Evolutionary conservation across 1,284 basidiomycete genomes (phyloP), one percentile per base, ranked within the genome.

Genomic region (Volvariella surrecta): DNA sequence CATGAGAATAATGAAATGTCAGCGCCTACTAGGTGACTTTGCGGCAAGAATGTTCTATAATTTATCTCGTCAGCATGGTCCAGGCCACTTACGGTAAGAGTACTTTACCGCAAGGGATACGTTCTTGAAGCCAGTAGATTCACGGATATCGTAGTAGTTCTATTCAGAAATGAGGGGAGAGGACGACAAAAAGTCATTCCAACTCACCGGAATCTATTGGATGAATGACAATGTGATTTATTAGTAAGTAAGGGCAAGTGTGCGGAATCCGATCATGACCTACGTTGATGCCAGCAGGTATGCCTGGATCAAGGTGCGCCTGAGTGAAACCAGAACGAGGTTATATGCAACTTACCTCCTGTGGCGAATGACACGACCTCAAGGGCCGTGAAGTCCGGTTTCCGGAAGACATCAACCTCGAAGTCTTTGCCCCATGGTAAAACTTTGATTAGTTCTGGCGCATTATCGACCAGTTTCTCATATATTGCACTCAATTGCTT

Each of bases 301-400:
- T 89, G 24, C 86, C 86, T 78, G 17, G 9, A 35, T 16, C 18
- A 28, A 1, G 22, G 32, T 28, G 4, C 37, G 30, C 21, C 20
- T 41, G n/a, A 46, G 30, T 32, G 24, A 11, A 6, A 11, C 24
- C 24, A 6, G 11, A 6, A 11, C 24, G 11, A 28, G 39, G 9
- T 18, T 15, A 35, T 30, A 34, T 40, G 13, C 24, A 15, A 50
- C 65, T 55, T 54, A 82, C 83, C 82, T 54, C 82, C 85, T 3
- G 84, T 89, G 11, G 85, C 81, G 54, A 90, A 89, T n/a, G 74
- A 75, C 37, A 88, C 70, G 31, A 89, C 76, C 54, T 89, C 82
- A 47, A 89, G 63, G 3, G 85, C 85, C 0, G 89, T 91, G 56
- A 92, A 92, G 56, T 91, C 89, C 1, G 89, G 89, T 57, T 87